Percentiles rank a stretch among this genome's conserved stretches.
These are phyloP conservation scores for Cytospora mali DNA, from an alignment of 2,329 filamentous ascomycete species.

Conservation along the genomic window DNA sequence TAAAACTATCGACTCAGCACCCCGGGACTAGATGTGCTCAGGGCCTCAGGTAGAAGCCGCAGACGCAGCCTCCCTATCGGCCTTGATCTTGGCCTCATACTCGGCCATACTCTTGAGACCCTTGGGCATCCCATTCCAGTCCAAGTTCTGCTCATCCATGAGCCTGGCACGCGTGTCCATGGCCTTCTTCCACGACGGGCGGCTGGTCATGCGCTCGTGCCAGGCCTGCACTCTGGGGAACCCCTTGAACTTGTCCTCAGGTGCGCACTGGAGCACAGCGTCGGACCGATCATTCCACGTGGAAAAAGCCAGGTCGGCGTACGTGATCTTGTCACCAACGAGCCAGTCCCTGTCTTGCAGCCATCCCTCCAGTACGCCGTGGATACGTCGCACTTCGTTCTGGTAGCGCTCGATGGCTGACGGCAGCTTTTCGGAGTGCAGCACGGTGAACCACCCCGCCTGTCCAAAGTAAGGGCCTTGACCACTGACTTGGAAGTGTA, in stretches of 20 bases:
- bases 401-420: constrained; percentile 50
- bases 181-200: constrained; percentile 27
- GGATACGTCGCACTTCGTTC: constrained; percentile 49
- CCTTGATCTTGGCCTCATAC: constrained; percentile 6
- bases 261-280: constrained; percentile 3
- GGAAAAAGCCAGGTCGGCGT: constrained; percentile 32
- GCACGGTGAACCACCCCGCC: constrained; percentile 40
- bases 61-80: neutral
- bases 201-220: constrained; percentile 30
- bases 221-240: constrained; percentile 30
- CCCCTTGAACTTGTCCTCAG: constrained; percentile 25
- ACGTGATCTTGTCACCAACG: constrained; percentile 44
- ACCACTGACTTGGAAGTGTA: constrained; percentile 46
- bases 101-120: constrained; percentile 8
- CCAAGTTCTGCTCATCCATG: constrained; percentile 31
- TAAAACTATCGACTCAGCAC: no score
- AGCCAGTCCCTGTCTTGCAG: constrained; percentile 41
- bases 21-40: no score
- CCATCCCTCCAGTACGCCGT: constrained; percentile 47
- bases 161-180: constrained; percentile 24
- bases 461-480: constrained; percentile 50
- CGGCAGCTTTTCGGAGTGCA: constrained; percentile 46
- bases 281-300: constrained; percentile 29
- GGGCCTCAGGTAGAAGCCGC: no score
- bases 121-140: constrained; percentile 22